Evolutionary conservation across 2,329 filamentous ascomycete species (phyloP), one percentile per base, ranked within the genome.

Genomic region (Aspergillus ustus): DNA sequence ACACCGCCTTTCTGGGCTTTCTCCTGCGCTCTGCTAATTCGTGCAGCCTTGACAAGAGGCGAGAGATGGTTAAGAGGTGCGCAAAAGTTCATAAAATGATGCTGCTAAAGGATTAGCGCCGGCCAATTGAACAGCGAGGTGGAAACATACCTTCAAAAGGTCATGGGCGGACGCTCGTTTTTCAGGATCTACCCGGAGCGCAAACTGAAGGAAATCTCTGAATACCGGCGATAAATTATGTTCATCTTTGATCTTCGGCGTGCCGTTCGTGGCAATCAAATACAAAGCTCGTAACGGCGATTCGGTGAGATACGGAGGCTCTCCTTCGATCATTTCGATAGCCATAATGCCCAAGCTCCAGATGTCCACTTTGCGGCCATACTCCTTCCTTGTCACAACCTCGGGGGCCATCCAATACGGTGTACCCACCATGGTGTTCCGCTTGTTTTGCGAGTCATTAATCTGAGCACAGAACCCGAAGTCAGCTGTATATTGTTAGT

Each of bases 361-460:
- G 69, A 99, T 97, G 74, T 99, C 95, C 58, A 99, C 94, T 79
- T 98, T 99, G 65, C 94, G 90, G 67, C 95, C 95, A 78, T 99
- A 99, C 79, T 98, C 95, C 78, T 98, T 98, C 46, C 93, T 85
- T 7, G 93, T 98, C 29, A 99, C 95, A 22, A 99, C 94, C 79
- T 99, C 95, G 3, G 95, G 95, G 1, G 95, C 95, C 95, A 99
- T 99, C 95, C 95, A 99, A 79, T 99, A 99, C 2, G 95, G 95
- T 7, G 95, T 98, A 57, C 95, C 95, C 49, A 99, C 95, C 95
- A 98, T 99, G 15, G 95, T 99, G 4, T 93, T 98, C 63, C 95
- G 91, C 84, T 98, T 98, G 80, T 93, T 96, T 70, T 97, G 93
- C 29, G 91, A 90, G 72, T 98, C 94, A 74, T 97, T 98, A 79